A percentile compares a stretch with the other conserved stretches of the same genome.
Conservation (phyloP, 2,329 filamentous ascomycete species). For the Rhexocercosporidium sp. region DNA sequence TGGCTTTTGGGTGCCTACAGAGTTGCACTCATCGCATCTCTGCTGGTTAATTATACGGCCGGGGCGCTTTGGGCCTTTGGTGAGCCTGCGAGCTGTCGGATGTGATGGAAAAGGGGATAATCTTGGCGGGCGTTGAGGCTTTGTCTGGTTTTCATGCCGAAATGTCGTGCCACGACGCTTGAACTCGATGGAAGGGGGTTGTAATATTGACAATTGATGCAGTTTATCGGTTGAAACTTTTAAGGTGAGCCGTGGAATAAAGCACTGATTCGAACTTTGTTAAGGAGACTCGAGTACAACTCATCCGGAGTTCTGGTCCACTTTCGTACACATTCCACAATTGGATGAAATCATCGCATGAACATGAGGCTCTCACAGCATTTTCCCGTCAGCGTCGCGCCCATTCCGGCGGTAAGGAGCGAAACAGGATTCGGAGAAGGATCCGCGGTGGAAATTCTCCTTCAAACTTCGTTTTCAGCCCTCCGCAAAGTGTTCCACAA, state of each 20-base stretch:
- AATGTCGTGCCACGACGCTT: neutral
- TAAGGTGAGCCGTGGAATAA: neutral
- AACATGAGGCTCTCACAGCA: neutral
- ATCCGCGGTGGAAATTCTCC: neutral
- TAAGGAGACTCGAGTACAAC: neutral
- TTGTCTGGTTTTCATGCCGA: neutral
- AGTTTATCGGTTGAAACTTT: neutral
- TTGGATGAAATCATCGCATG: neutral
- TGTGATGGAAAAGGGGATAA: neutral
- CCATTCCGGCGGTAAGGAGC: neutral
- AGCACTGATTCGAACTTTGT: neutral
- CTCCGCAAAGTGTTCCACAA: neutral
- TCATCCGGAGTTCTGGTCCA: too few species aligned
- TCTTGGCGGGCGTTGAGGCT: conserved; percentile 1
- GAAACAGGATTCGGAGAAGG: neutral
- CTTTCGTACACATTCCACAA: neutral
- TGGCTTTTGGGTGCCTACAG: neutral
- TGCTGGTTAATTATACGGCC: neutral
- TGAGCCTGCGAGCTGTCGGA: neutral
- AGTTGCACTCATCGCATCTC: neutral
- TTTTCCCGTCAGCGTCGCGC: neutral
- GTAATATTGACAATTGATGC: neutral
- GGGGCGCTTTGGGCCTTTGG: neutral
- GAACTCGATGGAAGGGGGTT: neutral
- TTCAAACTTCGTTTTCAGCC: neutral